phyloP scores from a whole-genome alignment of 2,329 filamentous ascomycete genomes.

The Diaporthe vaccinii region DNA sequence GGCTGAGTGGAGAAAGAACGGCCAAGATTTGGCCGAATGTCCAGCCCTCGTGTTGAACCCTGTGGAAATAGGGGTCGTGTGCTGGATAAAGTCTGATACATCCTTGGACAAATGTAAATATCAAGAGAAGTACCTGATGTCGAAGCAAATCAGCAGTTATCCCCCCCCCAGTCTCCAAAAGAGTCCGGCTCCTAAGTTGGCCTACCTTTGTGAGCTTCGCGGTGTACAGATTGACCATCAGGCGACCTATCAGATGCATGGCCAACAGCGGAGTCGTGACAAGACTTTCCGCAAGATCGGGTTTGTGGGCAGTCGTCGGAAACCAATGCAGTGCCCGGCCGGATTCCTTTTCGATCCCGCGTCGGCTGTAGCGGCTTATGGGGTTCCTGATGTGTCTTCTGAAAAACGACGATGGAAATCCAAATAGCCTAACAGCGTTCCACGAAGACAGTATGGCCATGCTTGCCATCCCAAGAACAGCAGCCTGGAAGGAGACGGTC shows the following conservation, averaged over 20 bases:
- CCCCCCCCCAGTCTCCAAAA: background rate
- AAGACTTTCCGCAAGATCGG: background rate
- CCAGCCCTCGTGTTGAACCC: background rate
- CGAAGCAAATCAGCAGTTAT: background rate
- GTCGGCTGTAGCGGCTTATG: background rate
- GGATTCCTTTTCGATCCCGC: background rate
- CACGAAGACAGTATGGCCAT: background rate
- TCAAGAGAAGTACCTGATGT: slow-evolving; percentile 3
- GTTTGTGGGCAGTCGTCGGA: background rate
- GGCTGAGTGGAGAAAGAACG: background rate
- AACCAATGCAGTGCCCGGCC: background rate
- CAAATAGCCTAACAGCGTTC: background rate
- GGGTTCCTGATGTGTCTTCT: background rate
- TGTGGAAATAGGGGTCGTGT: background rate
- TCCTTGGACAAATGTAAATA: background rate
- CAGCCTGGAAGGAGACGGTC: background rate
- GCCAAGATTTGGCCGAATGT: background rate
- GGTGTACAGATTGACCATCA: background rate
- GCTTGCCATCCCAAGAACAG: background rate
- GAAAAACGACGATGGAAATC: background rate
- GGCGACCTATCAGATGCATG: background rate
- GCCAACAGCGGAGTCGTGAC: slow-evolving; percentile 8
- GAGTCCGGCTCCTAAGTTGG: no score
- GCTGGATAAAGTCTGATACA: background rate
- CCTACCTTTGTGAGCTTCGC: slow-evolving; percentile 4